These are phyloP conservation scores for Ogataea saltuana DNA, from an alignment of 805 yeast genomes.

Conservation along the genomic window DNA sequence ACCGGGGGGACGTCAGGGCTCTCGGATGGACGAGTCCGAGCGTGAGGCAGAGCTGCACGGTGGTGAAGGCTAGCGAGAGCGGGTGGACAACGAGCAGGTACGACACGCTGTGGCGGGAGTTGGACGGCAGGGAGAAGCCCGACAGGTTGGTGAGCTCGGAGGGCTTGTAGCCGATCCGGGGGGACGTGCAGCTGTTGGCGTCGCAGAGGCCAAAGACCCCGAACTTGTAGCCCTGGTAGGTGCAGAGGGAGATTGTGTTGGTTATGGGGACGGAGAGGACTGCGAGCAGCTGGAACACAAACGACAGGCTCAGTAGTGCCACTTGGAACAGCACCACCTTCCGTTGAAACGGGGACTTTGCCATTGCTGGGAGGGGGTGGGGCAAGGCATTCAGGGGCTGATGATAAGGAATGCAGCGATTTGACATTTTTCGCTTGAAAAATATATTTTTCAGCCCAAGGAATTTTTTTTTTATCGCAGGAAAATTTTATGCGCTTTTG, in stretches of 20 bases:
- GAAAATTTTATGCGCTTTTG: too few species aligned
- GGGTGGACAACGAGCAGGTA: constrained; percentile 67
- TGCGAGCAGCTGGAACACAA: constrained; percentile 59
- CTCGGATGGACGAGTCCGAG: constrained; percentile 39
- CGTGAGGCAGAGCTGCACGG: constrained; percentile 44
- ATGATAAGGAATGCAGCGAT: too few species aligned
- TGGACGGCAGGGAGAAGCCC: constrained; percentile 55
- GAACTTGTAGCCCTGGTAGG: constrained; percentile 50
- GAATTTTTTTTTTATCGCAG: too few species aligned
- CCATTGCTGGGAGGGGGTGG: neutral
- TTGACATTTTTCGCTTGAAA: too few species aligned
- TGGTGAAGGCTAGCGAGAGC: constrained; percentile 57
- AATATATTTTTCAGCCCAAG: too few species aligned
- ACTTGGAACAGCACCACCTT: constrained; percentile 24
- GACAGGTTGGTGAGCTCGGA: constrained; percentile 35
- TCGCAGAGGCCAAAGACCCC: constrained; percentile 75
- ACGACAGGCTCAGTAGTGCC: constrained; percentile 45
- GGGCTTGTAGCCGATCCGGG: constrained; percentile 45
- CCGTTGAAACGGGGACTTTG: constrained; percentile 12
- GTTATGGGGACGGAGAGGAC: constrained; percentile 64
- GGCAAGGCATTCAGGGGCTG: too few species aligned
- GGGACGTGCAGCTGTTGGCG: constrained; percentile 39
- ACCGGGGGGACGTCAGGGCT: constrained; percentile 37
- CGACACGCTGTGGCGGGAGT: constrained; percentile 59
- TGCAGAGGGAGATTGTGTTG: constrained; percentile 46